These are phyloP conservation scores for Claviceps quebecensis DNA, from an alignment of 2,329 filamentous ascomycete species.

Conservation along the genomic window DNA sequence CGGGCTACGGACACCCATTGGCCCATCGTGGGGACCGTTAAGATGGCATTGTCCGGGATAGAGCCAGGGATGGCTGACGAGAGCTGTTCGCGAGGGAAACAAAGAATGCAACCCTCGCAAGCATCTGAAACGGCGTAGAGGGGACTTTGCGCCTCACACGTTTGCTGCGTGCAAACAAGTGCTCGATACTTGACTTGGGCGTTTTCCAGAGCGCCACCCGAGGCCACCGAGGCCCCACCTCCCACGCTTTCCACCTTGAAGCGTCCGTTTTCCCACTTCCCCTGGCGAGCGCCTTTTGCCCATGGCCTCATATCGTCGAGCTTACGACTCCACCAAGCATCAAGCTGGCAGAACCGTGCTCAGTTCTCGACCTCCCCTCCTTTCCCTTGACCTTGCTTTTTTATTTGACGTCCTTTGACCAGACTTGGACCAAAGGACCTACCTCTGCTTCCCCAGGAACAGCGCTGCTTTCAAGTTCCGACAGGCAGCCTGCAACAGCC, in stretches of 20 bases:
- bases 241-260: neutral
- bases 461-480: no score
- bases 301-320: neutral
- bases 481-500: no score
- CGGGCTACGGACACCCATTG: neutral
- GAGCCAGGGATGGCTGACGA: neutral
- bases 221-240: neutral
- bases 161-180: neutral
- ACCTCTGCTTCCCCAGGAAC: no score
- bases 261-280: conserved; percentile 1
- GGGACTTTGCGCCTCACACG: neutral
- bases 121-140: conserved; percentile 3
- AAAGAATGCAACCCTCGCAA: neutral
- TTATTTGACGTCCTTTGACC: no score
- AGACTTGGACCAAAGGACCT: no score
- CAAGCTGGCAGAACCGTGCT: neutral
- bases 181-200: neutral
- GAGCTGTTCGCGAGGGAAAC: neutral
- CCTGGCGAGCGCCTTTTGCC: conserved; percentile 1
- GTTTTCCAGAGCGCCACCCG: neutral
- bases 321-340: neutral
- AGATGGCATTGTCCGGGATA: neutral
- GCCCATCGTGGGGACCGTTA: neutral
- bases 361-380: no score
- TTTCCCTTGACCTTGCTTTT: no score